Conservation (phyloP, 1,284 basidiomycete species). For the Dichomitus squalens region DNA sequence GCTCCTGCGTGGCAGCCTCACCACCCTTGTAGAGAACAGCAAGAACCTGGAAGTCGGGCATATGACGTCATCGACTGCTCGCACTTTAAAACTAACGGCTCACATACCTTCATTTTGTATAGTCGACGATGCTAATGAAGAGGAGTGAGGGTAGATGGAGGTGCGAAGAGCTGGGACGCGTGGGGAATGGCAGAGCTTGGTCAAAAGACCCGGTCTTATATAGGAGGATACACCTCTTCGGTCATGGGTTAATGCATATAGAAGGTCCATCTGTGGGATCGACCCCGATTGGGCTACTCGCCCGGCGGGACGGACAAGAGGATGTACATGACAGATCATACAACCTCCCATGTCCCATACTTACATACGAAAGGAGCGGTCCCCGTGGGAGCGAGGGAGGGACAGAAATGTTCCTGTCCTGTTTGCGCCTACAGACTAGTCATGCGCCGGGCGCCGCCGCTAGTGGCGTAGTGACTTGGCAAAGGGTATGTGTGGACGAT, state of each 20-base stretch:
- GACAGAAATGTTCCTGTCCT: slow-evolving; percentile 25
- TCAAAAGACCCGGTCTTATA: slow-evolving; percentile 21
- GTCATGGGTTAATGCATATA: slow-evolving; percentile 17
- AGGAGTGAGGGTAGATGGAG: slow-evolving; percentile 13
- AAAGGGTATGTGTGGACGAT: slow-evolving; percentile 5
- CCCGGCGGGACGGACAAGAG: slow-evolving; percentile 1
- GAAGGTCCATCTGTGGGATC: slow-evolving; percentile 16
- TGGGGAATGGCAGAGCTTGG: slow-evolving; percentile 18
- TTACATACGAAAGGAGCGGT: neutral
- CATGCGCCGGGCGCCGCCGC: slow-evolving; percentile 4
- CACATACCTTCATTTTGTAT: slow-evolving; percentile 29
- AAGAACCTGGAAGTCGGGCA: slow-evolving; percentile 59
- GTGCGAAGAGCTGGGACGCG: slow-evolving; percentile 21
- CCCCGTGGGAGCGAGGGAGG: slow-evolving; percentile 20
- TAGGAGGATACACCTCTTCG: slow-evolving; percentile 15
- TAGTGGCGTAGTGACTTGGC: neutral
- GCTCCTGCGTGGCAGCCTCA: slow-evolving; percentile 76
- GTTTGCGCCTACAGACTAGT: slow-evolving; percentile 15
- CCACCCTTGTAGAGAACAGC: slow-evolving; percentile 82
- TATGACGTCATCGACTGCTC: slow-evolving; percentile 10
- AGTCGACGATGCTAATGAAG: slow-evolving; percentile 2
- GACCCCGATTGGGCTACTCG: slow-evolving; percentile 7
- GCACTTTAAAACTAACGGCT: neutral
- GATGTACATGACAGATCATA: neutral
- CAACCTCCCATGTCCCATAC: too few species aligned